A percentile compares a stretch with the other conserved stretches of the same genome.
Conservation (phyloP, 352 stramenopile species). For the Phytophthora cryptogea region DNA sequence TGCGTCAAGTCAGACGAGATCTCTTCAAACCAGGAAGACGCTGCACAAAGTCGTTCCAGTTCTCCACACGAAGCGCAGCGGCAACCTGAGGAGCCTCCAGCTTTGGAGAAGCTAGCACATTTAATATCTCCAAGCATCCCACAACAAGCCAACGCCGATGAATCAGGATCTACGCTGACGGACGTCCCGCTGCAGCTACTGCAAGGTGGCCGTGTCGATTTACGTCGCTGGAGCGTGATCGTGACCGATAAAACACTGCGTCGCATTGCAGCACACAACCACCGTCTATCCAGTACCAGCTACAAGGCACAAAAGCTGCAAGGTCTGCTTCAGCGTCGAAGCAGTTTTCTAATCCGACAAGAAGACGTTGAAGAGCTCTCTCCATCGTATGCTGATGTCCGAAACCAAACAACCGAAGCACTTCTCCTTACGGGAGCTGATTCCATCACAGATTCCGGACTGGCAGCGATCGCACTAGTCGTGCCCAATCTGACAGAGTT, state of each 20-base stretch:
- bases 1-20: neutral
- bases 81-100: slow-evolving; percentile 21
- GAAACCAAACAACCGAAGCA: slow-evolving; percentile 39
- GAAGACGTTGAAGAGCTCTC: slow-evolving; percentile 20
- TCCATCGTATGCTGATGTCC: slow-evolving; percentile 12
- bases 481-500: slow-evolving; percentile 61
- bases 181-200: slow-evolving; percentile 73
- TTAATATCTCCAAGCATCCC: slow-evolving; percentile 19
- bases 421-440: slow-evolving; percentile 73
- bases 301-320: slow-evolving; percentile 21
- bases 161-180: slow-evolving; percentile 5
- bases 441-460: slow-evolving; percentile 59
- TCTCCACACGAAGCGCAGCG: slow-evolving; percentile 6
- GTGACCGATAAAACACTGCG: slow-evolving; percentile 66
- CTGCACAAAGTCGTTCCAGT: neutral
- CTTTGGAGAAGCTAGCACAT: slow-evolving; percentile 31
- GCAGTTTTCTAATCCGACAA: slow-evolving; percentile 5
- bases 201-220: slow-evolving; percentile 49
- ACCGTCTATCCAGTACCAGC: slow-evolving; percentile 38
- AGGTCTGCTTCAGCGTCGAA: slow-evolving; percentile 8
- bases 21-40: slow-evolving; percentile 44
- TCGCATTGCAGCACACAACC: slow-evolving; percentile 68
- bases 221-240: slow-evolving; percentile 73
- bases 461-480: slow-evolving; percentile 54
- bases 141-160: slow-evolving; percentile 5